Percentiles rank a stretch among this genome's conserved stretches.
These are phyloP conservation scores for Sclerospora graminicola DNA, from an alignment of 352 stramenopile species.

Conservation along the genomic window DNA sequence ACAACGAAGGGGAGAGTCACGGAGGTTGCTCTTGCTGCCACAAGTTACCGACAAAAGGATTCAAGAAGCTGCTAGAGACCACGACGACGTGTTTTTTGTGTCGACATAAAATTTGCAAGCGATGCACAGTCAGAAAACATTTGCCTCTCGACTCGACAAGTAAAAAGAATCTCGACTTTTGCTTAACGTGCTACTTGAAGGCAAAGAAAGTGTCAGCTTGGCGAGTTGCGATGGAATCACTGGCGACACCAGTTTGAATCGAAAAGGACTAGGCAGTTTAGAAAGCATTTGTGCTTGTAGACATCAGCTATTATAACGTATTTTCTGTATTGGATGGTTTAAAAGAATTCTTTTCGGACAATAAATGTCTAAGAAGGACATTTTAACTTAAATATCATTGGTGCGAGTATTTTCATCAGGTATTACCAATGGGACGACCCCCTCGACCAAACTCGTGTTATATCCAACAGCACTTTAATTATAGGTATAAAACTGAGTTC, in stretches of 20 bases:
- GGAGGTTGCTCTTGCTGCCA: conserved; percentile 24
- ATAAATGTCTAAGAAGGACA: too few species aligned
- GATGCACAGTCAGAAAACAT: conserved; percentile 43
- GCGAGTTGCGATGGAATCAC: conserved; percentile 29
- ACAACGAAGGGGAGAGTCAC: conserved; percentile 7
- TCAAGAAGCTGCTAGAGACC: conserved; percentile 28
- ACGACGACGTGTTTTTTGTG: conserved; percentile 30
- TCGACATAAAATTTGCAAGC: conserved; percentile 29
- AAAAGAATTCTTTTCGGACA: too few species aligned
- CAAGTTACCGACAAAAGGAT: conserved; percentile 22
- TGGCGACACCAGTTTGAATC: conserved; percentile 4
- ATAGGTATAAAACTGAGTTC: too few species aligned
- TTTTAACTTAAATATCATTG: too few species aligned
- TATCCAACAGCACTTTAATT: too few species aligned
- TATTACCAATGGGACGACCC: too few species aligned
- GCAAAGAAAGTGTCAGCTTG: conserved; percentile 34
- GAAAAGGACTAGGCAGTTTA: too few species aligned
- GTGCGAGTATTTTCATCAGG: too few species aligned
- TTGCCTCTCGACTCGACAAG: conserved; percentile 24
- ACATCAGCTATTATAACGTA: too few species aligned
- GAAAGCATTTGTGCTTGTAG: too few species aligned
- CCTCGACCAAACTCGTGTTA: too few species aligned
- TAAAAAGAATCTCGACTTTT: conserved; percentile 44
- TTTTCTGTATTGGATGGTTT: too few species aligned
- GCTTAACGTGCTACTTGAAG: conserved; percentile 43